Base-by-base conservation (phyloP, 257 asterid genomes). In the Striga asiatica region DNA sequence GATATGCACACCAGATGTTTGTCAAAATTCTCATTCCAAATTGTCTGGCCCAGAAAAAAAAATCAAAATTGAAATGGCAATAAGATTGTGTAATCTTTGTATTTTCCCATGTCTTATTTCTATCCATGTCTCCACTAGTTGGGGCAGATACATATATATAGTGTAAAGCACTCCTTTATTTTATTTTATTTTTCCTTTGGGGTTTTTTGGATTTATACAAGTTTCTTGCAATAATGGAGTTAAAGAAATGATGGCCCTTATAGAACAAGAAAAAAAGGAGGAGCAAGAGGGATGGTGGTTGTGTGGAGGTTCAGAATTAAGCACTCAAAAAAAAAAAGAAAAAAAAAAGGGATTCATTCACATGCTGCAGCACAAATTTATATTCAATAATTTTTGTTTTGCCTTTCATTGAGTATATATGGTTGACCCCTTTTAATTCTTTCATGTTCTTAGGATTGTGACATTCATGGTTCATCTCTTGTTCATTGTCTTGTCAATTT, bases 21-120 rank as follows among this genome's bases (percentile, higher is more conserved):
- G 61, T 56, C 64, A 73, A 51, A 60, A 58, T 27, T 67, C 17
- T 32, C 46, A 50, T 58, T 52, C 76, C 84, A 70, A 43, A 43
- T 59, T 65, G 55, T 22, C 56, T 66, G 77, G 79, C 60, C 57
- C 65, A 68, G 50, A 71, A 60, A 64, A 51, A 47, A 61, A 9
- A 16, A n/a, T n/a, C n/a, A n/a, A n/a, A n/a, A n/a, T n/a, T n/a
- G n/a, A 16, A 42, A 57, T 70, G 68, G 67, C 31, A 58, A 65
- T n/a, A n/a, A 70, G 82, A 73, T 76, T 66, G 66, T 46, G 66
- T 2, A 71, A 73, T 80, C 71, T 70, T 38, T 41, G n/a, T 73
- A 77, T 69, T 75, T 80, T 66, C 66, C 60, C 72, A 65, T 55
- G 89, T 78, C 73, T 76, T 71, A 74, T 78, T 89, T 76, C 78